Evolutionary conservation across 2,329 filamentous ascomycete species (phyloP), one percentile per base, ranked within the genome.

Genomic region (Beauveria australis): DNA sequence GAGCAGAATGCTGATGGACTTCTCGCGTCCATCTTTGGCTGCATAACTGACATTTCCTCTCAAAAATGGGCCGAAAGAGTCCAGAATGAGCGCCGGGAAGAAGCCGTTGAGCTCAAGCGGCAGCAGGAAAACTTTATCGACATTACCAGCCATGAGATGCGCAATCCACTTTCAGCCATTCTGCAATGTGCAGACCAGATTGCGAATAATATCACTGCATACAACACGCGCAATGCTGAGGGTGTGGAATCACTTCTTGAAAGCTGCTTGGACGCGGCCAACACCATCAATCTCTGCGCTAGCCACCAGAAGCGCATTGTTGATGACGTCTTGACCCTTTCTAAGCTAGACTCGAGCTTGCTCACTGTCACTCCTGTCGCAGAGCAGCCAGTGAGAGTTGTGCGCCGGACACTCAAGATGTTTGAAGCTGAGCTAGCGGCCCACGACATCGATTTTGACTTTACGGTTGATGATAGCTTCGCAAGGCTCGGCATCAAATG

Each of bases 1-100:
- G 89, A 92, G 66, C 87, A 82, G 67, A 80, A 87, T 63, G 74
- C 78, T 1, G 75, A 83, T 30, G 88, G 87, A 3, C 75, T 77
- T 30, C 78, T 92, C 56, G 90, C 90, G 74, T 85, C 86, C 63
- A 87, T 92, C 3, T 92, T 92, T 66, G 89, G 89, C 57, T 89
- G 86, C 68, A 87, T 95, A 56, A 93, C 90, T 0, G 90, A 95
- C 68, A 95, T 96, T 64, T 91, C 88, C 19, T 84, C 89, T 59
- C 89, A 94, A 70, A 96, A 95, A 71, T 88, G 87, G 79, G 90
- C 91, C 1, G 91, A 95, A 72, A 86, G 87, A 52, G 85, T 91
- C 40, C 89, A 95, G 71, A 90, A 83, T 67, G 81, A 86, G 49
- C 85, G 89, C 61, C 88, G 89, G 68, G 84, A 92, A 67, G 90